Percentiles rank a stretch among this genome's conserved stretches.
Evolutionary conservation across 2,329 filamentous ascomycete genomes (phyloP).

Genomic region (Alternaria consortialis): DNA sequence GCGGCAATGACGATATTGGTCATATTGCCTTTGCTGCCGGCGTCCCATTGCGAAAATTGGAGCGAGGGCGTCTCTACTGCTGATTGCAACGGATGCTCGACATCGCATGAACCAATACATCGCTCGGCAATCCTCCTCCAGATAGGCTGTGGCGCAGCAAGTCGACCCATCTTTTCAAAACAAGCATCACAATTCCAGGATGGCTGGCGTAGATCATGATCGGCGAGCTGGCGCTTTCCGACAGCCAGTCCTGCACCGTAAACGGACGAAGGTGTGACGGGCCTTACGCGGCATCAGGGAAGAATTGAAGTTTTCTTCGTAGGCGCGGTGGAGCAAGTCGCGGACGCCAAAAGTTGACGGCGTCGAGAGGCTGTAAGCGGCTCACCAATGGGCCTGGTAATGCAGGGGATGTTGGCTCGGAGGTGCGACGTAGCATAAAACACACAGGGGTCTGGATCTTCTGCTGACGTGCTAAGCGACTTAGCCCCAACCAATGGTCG

Average conservation of each 20-base stretch:
- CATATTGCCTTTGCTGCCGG: constrained; percentile 50
- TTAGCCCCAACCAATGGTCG: constrained; percentile 37
- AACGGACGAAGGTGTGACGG: not conserved
- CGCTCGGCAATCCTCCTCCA: no score
- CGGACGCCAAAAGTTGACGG: not conserved
- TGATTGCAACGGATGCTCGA: no score
- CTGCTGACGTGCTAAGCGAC: constrained; percentile 39
- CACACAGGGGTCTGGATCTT: constrained; percentile 35
- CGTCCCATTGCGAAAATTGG: constrained; percentile 36
- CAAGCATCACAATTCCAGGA: no score
- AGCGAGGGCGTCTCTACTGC: constrained; percentile 38
- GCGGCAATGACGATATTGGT: constrained; percentile 38
- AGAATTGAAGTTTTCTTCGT: not conserved
- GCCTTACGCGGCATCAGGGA: not conserved
- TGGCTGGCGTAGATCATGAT: constrained; percentile 5
- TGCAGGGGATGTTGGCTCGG: constrained; percentile 25
- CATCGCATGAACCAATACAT: no score
- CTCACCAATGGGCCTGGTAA: constrained; percentile 38
- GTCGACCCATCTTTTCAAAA: no score
- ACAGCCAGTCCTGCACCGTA: not conserved
- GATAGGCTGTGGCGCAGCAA: constrained; percentile 26
- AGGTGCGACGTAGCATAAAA: constrained; percentile 45
- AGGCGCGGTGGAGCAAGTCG: not conserved
- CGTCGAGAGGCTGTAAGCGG: constrained; percentile 10
- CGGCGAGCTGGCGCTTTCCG: constrained; percentile 9